Base-by-base conservation (phyloP, 805 yeast genomes). In the Cyberlindnera bimundalis region DNA sequence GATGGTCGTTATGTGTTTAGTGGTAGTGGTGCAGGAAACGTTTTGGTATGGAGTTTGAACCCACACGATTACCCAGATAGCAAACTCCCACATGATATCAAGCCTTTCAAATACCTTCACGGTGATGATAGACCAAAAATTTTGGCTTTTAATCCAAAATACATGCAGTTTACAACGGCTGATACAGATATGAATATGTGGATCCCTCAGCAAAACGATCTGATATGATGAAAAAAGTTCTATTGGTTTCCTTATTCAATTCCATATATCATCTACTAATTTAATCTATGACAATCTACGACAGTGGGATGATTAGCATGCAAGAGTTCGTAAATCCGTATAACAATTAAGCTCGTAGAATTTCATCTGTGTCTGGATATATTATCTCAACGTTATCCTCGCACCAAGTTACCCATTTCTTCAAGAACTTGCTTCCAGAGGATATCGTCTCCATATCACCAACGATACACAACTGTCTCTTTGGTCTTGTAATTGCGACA, bases 401-500 rank as follows among this genome's bases (percentile, higher is more conserved):
- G 39, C 79, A 80, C 81, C 82, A 81, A 6, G 67, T 59, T 8
- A 77, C 76, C 96, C 96, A 87, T 16, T 69, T 60, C 33, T 68
- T 66, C 40, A 89, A 65, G 51, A 76, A 85, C 20, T 57, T 56
- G 5, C 67, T 67, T 9, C 60, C 58, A 28, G 62, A 36, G 6
- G 35, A 26, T 12, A 89, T 58, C 2, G 87, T 74, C 52, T 85
- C 96, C 70, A 84, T 72, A 59, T 93, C 95, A 1, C 97, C 98
- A 38, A 93, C 66, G 1, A 91, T 75, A 55, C 93, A 85, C 6
- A 91, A 66, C 52, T 90, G 97, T 44, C 91, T 68, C 55, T 82
- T 80, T 5, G 96, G 85, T 50, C 99, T 71, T 0, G 98, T 90
- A 58, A 91, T 88, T 1, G 97, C 96, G 16, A 91, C 99, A 58